Base-by-base conservation (phyloP, 2,329 filamentous ascomycete genomes). In the Ophiocordyceps camponoti-rufipedis region DNA sequence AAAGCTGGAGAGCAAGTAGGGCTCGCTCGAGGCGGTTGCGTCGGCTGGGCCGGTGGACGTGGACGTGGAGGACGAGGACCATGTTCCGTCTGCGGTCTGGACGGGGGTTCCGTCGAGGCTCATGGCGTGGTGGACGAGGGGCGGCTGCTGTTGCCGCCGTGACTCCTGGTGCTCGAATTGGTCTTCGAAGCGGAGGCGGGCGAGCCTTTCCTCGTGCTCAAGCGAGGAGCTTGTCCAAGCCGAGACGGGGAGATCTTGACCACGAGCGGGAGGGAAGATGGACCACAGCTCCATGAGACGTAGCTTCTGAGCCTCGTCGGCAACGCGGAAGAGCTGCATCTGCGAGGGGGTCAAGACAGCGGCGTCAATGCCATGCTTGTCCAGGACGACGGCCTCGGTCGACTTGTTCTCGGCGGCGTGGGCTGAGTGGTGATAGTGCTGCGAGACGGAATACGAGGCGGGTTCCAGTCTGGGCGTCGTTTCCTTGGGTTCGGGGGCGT, bases 1-100 rank as follows among this genome's bases (percentile, higher is more conserved):
- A 57, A 94, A 94, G 13, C 87, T 87, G 7, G 77, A 80, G 43
- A 75, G 61, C 74, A 94, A 93, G 62, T 94, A 94, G 0, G 86
- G 86, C 61, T 93, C 85, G 38, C n/a, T 39, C 4, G 35, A 39
- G 35, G 35, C n/a, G 35, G 35, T 18, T 9, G 35, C n/a, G 35
- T 16, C n/a, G 16, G 74, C 69, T 4, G 42, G 60, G 50, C 55
- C 62, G 18, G 52, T 46, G 41, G 53, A 58, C 28, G 58, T 57
- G 28, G 66, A 54, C 74, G 55, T 63, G 18, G 52, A 46, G 41
- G 53, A 58, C 28, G 58, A 57, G 28, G 66, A 54, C 74, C 75
- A 79, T 44, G 68, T 66, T 28, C 74, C 68, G 48, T 77, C 70
- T 9, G 62, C 60, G 3, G 64, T 64, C 56, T 80, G 75, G 8